A percentile compares a stretch with the other conserved stretches of the same genome.
Evolutionary conservation across 345 rosid species (phyloP).

Genomic region (Kernera saxatilis): DNA sequence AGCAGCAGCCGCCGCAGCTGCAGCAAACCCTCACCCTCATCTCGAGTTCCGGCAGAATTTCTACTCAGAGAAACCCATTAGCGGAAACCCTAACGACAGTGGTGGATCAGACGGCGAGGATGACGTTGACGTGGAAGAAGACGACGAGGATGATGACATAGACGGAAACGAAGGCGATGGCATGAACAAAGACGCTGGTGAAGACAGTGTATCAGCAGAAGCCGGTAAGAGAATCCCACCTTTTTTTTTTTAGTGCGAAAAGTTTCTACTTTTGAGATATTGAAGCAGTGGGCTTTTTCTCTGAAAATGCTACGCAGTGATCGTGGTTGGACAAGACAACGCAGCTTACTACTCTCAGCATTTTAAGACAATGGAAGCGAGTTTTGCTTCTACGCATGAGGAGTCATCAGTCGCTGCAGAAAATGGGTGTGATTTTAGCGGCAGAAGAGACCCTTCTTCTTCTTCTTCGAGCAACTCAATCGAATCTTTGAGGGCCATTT

Average conservation of each 20-base stretch:
- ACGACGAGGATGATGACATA: slow-evolving; percentile 28
- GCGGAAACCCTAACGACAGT: slow-evolving; percentile 21
- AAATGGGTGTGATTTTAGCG: slow-evolving; percentile 64
- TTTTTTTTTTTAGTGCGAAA: not conserved
- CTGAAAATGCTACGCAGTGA: slow-evolving; percentile 22
- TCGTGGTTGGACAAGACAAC: slow-evolving; percentile 54
- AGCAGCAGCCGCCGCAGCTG: slow-evolving; percentile 32
- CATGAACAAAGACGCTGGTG: slow-evolving; percentile 23
- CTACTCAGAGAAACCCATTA: slow-evolving; percentile 28
- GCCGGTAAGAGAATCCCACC: slow-evolving; percentile 16
- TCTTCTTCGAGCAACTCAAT: slow-evolving; percentile 40
- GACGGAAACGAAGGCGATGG: slow-evolving; percentile 25
- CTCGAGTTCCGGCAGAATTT: slow-evolving; percentile 25
- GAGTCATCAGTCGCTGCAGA: slow-evolving; percentile 39
- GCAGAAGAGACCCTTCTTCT: slow-evolving; percentile 57
- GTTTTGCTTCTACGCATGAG: slow-evolving; percentile 51
- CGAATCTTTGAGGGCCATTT: slow-evolving; percentile 68
- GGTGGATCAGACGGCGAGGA: slow-evolving; percentile 35
- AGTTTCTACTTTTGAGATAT: slow-evolving; percentile 5
- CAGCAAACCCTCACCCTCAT: slow-evolving; percentile 24
- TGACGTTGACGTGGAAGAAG: slow-evolving; percentile 26
- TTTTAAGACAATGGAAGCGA: slow-evolving; percentile 44
- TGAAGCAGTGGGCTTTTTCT: slow-evolving; percentile 17
- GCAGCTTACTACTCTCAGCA: slow-evolving; percentile 57
- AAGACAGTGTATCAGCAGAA: slow-evolving; percentile 16